Evolutionary conservation across 2,329 filamentous ascomycete genomes (phyloP), one percentile per base, ranked within the genome.

Genomic region (Sporothrix brunneoviolacea): DNA sequence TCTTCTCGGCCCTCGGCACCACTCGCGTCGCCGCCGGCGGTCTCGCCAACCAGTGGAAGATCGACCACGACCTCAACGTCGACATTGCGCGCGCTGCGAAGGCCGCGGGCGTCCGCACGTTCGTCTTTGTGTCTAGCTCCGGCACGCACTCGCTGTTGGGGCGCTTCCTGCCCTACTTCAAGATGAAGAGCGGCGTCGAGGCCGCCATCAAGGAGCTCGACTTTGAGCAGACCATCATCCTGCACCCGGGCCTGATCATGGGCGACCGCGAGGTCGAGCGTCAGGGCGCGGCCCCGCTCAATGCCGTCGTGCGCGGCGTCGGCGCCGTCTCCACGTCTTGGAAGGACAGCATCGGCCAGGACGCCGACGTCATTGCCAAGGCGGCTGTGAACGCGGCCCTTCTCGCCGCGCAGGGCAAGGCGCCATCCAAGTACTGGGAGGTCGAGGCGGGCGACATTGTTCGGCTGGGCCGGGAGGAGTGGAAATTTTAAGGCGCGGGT

Each of bases 111-210:
- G 77, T 80, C 10, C 80, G 80, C 57, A 84, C 84, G 2, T 94
- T 86, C 62, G 83, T 96, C 19, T 82, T 94, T 56, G 76, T 95
- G 50, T 90, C 85, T 1, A 74, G 76, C 19, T 70, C 60, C 1
- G 76, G 76, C 50, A 76, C 70, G 1, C 67, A 72, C 18, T 62
- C 70, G 13, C 22, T 74, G 35, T 27, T 70, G 28, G 44, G 58
- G 38, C 42, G 68, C 66, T 45, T 73, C 70, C n/a, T 79, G 64
- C 69, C 73, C 61, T 68, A 76, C 68, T 55, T 80, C 70, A 57
- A 72, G 65, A 93, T 96, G 88, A 96, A 96, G 74, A 82, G 80
- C 21, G 87, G 93, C 59, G 80, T 95, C 36, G 91, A 97, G 65
- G 85, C 94, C 30, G 73, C 81, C 15, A 77, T 95, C 53, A 79